Base-by-base conservation (phyloP, 176 grass and related monocot species). In the Ensete glaucum region DNA sequence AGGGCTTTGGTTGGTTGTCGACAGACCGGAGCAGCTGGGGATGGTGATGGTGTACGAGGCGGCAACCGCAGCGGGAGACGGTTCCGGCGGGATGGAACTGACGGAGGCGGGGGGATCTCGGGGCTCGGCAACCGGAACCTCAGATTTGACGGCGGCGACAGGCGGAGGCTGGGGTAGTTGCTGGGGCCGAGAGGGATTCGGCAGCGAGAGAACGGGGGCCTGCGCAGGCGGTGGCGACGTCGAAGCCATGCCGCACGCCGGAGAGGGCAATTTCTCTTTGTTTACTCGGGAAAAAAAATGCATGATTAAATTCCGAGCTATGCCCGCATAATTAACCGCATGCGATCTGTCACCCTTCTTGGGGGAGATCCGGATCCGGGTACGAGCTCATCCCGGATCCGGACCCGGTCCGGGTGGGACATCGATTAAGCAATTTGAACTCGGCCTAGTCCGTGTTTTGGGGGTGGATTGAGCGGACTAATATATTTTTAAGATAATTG, bases 11-110 rank as follows among this genome's bases (percentile, higher is more conserved):
- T 25, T 16, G 54, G 50, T 74, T 15, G 0, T 68, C 50, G 53
- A 52, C 0, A 82, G 74, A 98, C 95, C 90, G 75, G 95, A 91
- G 75, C 89, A 98, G 71, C 95, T 98, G 54, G 95, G 95, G 16
- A 98, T 81, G 59, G 84, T 84, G 76, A 98, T 86, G 63, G 77
- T 87, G 82, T 81, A 87, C n/a, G 90, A 74, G 1, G 83, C 76
- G 17, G 85, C 17, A 20, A 51, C 69, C 8, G 77, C 29, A 11
- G 60, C 63, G 17, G 79, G 49, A 51, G 48, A 62, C 9, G 81
- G 77, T 21, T 51, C 62, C 43, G 20, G 76, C 8, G 63, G 75
- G 21, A 13, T 84, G 12, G 56, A 51, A 15, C 56, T 53, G 22
- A 14, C 43, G 11, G 79, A 55, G 59, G 73, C 49, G 14, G 73